Base-by-base conservation (phyloP, 306 rosid species). In the Fragaria vesca region DNA sequence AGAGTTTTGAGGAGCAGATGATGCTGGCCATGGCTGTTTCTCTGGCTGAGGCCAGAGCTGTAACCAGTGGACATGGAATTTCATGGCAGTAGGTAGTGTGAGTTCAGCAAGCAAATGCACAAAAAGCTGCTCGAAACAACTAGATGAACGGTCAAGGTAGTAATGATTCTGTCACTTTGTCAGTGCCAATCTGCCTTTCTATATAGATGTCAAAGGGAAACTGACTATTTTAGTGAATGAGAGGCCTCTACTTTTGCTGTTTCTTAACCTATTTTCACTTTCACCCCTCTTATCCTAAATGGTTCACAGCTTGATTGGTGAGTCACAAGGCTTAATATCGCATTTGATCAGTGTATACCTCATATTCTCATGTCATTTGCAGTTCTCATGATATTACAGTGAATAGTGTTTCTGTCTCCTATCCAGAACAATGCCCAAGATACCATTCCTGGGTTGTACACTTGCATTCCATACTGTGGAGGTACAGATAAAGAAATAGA, bases 1-100 rank as follows among this genome's bases (percentile, higher is more conserved):
- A 87, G 88, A 93, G 90, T 79, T 96, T 80, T 79, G 99, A 96
- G 89, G 99, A 96, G 82, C 99, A 96, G 88, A 96, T 93, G 93
- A 91, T 96, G 99, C 85, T 96, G 62, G 98, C 98, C 69, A 85
- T 93, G 98, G 99, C 98, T 3, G 94, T 93, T 77, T 96, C 99
- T 68, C 83, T 96, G 78, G 96, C 97, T 0, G 98, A 93, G 86
- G 97, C 99, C 48, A 88, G 80, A 73, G 90, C 88, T 74, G 72
- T 86, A 85, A 50, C 91, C 5, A 83, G 80, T 47, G 98, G 89
- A 75, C 90, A 85, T 15, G 84, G 89, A 74, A 93, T 82, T 82
- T 80, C 96, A 15, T 96, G 98, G 98, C 89, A 87, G 89, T 87
- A 91, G 87, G 89, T 87, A 91, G 88, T 61, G 72, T 76, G 77